These are phyloP conservation scores for Peribolospora baueri DNA, from an alignment of 768 basidiomycete genomes.

Conservation along the genomic window DNA sequence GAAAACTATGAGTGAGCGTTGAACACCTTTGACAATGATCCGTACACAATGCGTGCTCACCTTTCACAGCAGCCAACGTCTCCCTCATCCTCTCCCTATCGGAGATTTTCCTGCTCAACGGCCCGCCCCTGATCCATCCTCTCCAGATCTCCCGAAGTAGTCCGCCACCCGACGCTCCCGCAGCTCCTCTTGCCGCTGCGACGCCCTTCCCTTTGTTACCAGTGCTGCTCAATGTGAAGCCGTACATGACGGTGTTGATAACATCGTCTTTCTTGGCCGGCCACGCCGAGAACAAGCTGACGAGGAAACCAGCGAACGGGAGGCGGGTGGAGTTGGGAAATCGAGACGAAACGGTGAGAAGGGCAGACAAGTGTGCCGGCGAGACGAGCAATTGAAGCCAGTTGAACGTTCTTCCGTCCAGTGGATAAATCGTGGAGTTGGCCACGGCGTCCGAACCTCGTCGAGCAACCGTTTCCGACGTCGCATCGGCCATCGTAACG, in stretches of 20 bases:
- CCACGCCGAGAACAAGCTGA: slow-evolving; percentile 37
- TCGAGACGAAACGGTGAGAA: slow-evolving; percentile 26
- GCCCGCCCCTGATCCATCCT: slow-evolving; percentile 32
- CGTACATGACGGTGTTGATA: slow-evolving; percentile 24
- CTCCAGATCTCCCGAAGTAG: slow-evolving; percentile 55
- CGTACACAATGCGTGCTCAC: slow-evolving; percentile 19
- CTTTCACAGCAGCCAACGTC: slow-evolving; percentile 8
- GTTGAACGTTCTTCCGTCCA: background rate
- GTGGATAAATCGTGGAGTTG: background rate
- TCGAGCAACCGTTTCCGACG: background rate
- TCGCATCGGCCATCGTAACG: background rate
- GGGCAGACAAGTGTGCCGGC: background rate
- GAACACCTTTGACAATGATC: background rate
- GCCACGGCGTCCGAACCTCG: no score
- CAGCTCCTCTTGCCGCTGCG: slow-evolving; percentile 11
- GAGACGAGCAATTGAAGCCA: background rate
- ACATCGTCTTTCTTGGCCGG: slow-evolving; percentile 34
- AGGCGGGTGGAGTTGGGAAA: slow-evolving; percentile 30
- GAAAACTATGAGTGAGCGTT: slow-evolving; percentile 1
- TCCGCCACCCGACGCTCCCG: slow-evolving; percentile 32
- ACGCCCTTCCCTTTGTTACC: slow-evolving; percentile 11
- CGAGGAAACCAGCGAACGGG: slow-evolving; percentile 33
- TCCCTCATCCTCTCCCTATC: slow-evolving; percentile 17
- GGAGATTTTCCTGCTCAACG: slow-evolving; percentile 32
- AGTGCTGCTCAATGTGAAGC: slow-evolving; percentile 5